Evolutionary conservation across 2,329 filamentous ascomycete species (phyloP).

Genomic region (Alternaria viburni): DNA sequence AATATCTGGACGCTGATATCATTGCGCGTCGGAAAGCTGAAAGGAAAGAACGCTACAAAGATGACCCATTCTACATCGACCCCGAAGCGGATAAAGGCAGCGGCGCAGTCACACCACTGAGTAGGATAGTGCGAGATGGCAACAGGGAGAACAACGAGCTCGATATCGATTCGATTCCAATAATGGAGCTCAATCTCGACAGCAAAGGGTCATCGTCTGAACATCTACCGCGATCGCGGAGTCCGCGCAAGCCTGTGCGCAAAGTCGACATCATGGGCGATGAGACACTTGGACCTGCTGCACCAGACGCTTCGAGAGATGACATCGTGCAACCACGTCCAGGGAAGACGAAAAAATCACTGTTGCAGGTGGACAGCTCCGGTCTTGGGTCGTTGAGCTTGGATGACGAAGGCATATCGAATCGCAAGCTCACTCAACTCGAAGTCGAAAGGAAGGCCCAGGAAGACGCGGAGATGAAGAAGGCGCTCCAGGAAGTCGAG

Average conservation of each 20-base stretch:
- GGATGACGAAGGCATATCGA: constrained; percentile 48
- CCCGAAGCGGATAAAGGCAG: constrained; percentile 57
- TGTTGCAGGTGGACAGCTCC: constrained; percentile 88
- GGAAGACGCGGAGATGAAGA: constrained; percentile 87
- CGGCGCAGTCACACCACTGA: constrained; percentile 75
- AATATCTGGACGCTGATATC: constrained; percentile 75
- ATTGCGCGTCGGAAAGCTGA: constrained; percentile 77
- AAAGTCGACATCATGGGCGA: constrained; percentile 56
- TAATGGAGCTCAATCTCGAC: constrained; percentile 87
- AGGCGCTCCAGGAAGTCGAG: constrained; percentile 89
- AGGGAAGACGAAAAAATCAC: constrained; percentile 61
- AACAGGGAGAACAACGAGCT: constrained; percentile 75
- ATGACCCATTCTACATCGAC: constrained; percentile 94
- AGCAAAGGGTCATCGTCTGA: constrained; percentile 26
- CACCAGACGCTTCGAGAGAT: constrained; percentile 36
- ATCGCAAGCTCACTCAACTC: constrained; percentile 46
- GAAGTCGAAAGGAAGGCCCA: constrained; percentile 72
- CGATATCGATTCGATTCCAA: constrained; percentile 93
- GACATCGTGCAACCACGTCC: constrained; percentile 37
- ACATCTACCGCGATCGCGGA: constrained; percentile 29
- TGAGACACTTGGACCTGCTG: constrained; percentile 53
- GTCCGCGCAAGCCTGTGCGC: constrained; percentile 40
- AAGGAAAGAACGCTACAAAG: constrained; percentile 79
- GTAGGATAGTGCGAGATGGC: constrained; percentile 70
- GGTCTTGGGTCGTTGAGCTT: constrained; percentile 76